Evolutionary conservation across 768 basidiomycete species (phyloP).

Genomic region (Boletus barrowsii): DNA sequence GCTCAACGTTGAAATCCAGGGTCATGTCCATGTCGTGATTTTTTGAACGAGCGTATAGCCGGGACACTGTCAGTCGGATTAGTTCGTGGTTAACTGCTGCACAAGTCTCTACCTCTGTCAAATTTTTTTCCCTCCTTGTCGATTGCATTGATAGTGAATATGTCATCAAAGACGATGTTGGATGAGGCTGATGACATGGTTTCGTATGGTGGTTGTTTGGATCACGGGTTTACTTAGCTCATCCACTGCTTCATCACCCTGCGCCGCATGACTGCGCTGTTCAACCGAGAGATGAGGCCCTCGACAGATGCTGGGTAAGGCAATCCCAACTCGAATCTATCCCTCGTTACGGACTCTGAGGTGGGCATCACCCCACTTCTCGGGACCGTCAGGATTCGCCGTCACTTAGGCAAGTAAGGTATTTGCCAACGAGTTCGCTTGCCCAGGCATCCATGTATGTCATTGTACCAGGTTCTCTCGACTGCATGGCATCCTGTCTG

Average conservation of each 20-base stretch:
- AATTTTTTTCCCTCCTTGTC: conserved; percentile 97
- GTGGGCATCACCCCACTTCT: conserved; percentile 47
- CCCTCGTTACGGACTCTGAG: conserved; percentile 28
- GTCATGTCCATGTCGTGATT: conserved; percentile 92
- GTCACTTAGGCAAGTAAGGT: too few relatives aligned
- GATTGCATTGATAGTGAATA: conserved; percentile 81
- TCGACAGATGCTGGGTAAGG: conserved; percentile 36
- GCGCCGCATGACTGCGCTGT: too few relatives aligned
- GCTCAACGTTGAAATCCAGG: conserved; percentile 91
- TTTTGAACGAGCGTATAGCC: conserved; percentile 84
- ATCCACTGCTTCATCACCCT: too few relatives aligned
- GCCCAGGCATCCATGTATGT: too few relatives aligned
- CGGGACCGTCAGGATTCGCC: conserved; percentile 23
- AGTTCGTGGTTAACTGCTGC: neutral
- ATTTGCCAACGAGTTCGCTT: too few relatives aligned
- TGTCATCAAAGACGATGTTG: conserved; percentile 88
- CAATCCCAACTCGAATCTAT: neutral
- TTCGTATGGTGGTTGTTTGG: neutral
- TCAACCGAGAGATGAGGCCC: conserved; percentile 38
- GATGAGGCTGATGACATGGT: conserved; percentile 59
- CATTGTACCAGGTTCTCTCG: too few relatives aligned
- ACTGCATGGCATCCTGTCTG: too few relatives aligned
- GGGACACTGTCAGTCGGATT: conserved; percentile 62
- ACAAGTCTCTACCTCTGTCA: conserved; percentile 72
- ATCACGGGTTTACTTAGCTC: too few relatives aligned